Percentiles rank a stretch among this genome's conserved stretches.
Conservation (phyloP, 1,139 yeast species). For the Geotrichum phurueaensis region DNA sequence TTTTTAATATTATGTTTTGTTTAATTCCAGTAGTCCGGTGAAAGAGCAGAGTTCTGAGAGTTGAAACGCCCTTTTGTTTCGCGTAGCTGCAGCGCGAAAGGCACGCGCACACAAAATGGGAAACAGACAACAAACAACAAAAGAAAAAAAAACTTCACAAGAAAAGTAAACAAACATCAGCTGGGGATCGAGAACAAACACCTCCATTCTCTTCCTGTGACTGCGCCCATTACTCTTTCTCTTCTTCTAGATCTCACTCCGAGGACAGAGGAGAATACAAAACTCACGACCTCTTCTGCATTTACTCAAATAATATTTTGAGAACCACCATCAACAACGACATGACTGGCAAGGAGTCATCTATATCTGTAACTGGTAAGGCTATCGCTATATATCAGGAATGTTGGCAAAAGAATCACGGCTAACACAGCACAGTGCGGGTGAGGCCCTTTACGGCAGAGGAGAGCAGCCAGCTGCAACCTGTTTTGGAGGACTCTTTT, state of each 20-base stretch:
- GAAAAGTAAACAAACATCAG: not conserved
- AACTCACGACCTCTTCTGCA: not conserved
- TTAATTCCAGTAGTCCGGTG: too few relatives aligned
- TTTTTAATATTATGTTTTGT: not conserved
- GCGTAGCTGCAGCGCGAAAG: not conserved
- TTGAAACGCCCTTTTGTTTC: not conserved
- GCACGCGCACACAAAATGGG: not conserved
- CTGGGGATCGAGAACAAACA: not conserved
- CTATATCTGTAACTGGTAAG: conserved; percentile 65
- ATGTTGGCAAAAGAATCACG: conserved; percentile 10
- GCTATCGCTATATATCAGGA: not conserved
- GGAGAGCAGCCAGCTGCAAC: conserved; percentile 45
- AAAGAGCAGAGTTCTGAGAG: not conserved
- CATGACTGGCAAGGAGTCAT: conserved; percentile 45
- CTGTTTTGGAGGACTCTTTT: conserved; percentile 31
- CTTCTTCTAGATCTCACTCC: not conserved
- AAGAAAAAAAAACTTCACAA: not conserved
- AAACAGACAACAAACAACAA: not conserved
- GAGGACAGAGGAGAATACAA: not conserved
- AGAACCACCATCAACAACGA: not conserved
- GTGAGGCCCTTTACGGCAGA: conserved; percentile 71
- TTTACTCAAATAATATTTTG: not conserved
- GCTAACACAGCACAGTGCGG: conserved; percentile 34
- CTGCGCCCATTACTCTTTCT: not conserved
- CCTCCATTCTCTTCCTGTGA: not conserved